Evolutionary conservation across 2,329 filamentous ascomycete species (phyloP).

Genomic region (Pleurostoma richardsiae): DNA sequence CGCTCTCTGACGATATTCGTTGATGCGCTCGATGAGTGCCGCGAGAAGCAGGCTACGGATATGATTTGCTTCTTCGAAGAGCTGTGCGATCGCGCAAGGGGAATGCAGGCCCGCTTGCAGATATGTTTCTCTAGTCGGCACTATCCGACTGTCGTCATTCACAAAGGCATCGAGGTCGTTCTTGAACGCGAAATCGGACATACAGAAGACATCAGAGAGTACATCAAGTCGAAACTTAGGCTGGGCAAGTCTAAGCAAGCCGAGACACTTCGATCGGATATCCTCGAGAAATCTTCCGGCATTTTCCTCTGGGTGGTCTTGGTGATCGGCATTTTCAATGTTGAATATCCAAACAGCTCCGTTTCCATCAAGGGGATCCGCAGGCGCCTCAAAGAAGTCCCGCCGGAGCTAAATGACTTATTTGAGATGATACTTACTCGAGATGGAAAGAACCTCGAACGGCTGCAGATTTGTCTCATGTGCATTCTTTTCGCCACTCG

Average conservation of each 20-base stretch:
- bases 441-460: constrained; percentile 32
- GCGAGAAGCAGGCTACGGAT: constrained; percentile 30
- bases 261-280: constrained; percentile 13
- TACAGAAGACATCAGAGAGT: constrained; percentile 24
- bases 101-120: constrained; percentile 13
- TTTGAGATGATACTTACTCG: constrained; percentile 45
- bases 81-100: constrained; percentile 20
- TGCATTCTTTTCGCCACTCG: constrained; percentile 45
- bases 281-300: constrained; percentile 29
- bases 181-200: constrained; percentile 30
- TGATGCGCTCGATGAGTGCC: constrained; percentile 13
- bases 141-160: constrained; percentile 35
- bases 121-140: constrained; percentile 42
- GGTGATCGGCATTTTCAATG: constrained; percentile 33
- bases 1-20: constrained; percentile 8
- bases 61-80: constrained; percentile 39
- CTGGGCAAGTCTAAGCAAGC: constrained; percentile 9
- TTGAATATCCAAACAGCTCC: constrained; percentile 21
- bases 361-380: constrained; percentile 9
- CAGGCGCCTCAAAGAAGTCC: constrained; percentile 25
- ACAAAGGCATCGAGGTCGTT: constrained; percentile 17
- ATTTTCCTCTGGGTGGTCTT: constrained; percentile 37
- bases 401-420: constrained; percentile 32
- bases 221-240: constrained; percentile 21
- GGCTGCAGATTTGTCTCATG: constrained; percentile 38